Percentiles rank a stretch among this genome's conserved stretches.
phyloP scores from a whole-genome alignment of 306 rosid species.

The Hippophae gyantsensis region DNA sequence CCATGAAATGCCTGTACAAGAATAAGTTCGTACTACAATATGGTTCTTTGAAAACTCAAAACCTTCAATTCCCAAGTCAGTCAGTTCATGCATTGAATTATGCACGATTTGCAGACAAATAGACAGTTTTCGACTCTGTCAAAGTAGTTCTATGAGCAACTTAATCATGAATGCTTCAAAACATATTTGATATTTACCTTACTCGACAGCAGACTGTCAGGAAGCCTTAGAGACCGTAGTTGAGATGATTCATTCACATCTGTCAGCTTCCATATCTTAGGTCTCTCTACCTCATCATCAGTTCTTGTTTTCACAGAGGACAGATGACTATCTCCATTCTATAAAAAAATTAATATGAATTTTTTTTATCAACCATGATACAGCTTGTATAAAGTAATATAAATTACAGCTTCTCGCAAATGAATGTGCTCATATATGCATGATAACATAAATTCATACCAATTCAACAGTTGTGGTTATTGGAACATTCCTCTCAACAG shows the following conservation, averaged over 20 bases:
- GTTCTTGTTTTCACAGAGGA: neutral
- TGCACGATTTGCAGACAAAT: no score
- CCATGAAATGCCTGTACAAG: no score
- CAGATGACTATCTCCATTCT: conserved; percentile 4
- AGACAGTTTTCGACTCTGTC: no score
- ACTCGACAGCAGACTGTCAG: conserved; percentile 8
- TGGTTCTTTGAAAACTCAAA: no score
- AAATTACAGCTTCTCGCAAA: neutral
- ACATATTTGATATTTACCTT: conserved; percentile 8
- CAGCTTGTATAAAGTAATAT: neutral
- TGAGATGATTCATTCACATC: conserved; percentile 25
- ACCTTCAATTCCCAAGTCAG: no score
- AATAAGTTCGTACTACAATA: no score
- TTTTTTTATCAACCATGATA: neutral
- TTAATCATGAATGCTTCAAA: neutral
- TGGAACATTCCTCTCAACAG: neutral
- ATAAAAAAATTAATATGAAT: neutral
- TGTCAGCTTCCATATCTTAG: conserved; percentile 5
- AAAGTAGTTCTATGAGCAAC: neutral
- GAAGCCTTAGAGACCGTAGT: conserved; percentile 23
- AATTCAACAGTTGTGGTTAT: neutral
- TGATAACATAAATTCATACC: neutral
- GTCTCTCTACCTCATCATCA: neutral
- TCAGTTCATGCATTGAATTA: no score
- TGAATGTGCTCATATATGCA: neutral